Conservation (phyloP, 1,284 basidiomycete species). For the Ganoderma meredithae region DNA sequence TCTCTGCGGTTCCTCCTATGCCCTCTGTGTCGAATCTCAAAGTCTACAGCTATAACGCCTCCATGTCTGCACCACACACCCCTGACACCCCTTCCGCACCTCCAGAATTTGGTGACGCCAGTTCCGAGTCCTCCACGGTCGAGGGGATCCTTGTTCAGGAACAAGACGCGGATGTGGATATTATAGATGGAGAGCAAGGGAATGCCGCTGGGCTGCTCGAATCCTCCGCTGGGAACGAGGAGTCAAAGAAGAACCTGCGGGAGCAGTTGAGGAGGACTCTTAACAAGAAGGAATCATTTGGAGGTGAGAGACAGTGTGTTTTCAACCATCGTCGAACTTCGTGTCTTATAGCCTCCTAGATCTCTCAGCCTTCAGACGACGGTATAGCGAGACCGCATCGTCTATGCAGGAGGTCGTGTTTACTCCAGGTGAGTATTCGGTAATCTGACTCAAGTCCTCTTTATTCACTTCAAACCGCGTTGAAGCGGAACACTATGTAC, state of each 20-base stretch:
- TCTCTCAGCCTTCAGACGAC: conserved; percentile 25
- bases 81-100: conserved; percentile 31
- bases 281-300: conserved; percentile 51
- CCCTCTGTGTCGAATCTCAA: conserved; percentile 44
- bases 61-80: conserved; percentile 27
- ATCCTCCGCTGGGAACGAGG: conserved; percentile 53
- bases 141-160: conserved; percentile 75
- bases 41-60: conserved; percentile 41
- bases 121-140: conserved; percentile 71
- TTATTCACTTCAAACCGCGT: neutral
- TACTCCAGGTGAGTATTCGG: conserved; percentile 36
- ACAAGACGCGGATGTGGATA: conserved; percentile 63
- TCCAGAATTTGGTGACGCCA: conserved; percentile 51
- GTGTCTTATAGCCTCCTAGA: conserved; percentile 17
- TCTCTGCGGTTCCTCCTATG: conserved; percentile 41
- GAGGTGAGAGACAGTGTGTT: conserved; percentile 10
- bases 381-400: conserved; percentile 34
- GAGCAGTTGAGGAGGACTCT: conserved; percentile 75
- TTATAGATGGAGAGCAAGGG: conserved; percentile 56
- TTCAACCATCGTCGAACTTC: neutral
- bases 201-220: conserved; percentile 53
- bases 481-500: conserved; percentile 54
- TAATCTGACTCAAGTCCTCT: neutral
- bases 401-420: conserved; percentile 41
- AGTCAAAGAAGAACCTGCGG: conserved; percentile 68